These are phyloP conservation scores for Xenosphaeropsis pyriputrescens DNA, from an alignment of 2,329 filamentous ascomycete species.

Conservation along the genomic window DNA sequence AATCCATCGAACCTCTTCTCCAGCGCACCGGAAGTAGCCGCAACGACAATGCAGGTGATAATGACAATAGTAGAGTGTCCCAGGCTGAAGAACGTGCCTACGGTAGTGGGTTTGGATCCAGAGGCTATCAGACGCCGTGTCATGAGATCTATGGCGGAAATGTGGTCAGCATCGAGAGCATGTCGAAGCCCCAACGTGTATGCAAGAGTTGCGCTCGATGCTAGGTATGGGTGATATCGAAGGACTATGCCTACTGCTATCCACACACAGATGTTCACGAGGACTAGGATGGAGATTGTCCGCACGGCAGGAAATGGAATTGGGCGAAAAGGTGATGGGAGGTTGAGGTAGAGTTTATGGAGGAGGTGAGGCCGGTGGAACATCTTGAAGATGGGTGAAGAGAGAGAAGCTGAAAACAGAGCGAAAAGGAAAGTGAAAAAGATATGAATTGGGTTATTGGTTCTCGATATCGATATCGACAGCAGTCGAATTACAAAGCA, in stretches of 20 bases:
- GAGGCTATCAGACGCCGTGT: constrained; percentile 77
- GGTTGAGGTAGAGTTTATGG: constrained; percentile 48
- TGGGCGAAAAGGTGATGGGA: constrained; percentile 6
- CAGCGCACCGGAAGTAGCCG: constrained; percentile 75
- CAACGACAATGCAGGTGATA: constrained; percentile 80
- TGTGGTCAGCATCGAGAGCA: constrained; percentile 95
- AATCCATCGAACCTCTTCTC: constrained; percentile 71
- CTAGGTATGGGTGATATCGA: constrained; percentile 40
- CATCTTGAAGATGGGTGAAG: background rate
- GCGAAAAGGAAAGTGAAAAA: too few species aligned
- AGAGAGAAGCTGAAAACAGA: too few species aligned
- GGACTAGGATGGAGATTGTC: constrained; percentile 34
- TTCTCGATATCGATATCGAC: too few species aligned
- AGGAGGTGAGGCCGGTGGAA: constrained; percentile 23
- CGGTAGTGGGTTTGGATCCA: constrained; percentile 75
- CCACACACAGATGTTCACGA: constrained; percentile 40
- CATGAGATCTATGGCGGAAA: constrained; percentile 81
- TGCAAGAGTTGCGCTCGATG: constrained; percentile 69
- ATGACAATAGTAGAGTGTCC: constrained; percentile 91
- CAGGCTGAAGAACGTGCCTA: constrained; percentile 87
- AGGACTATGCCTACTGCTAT: constrained; percentile 35
- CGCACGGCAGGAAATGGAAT: constrained; percentile 7
- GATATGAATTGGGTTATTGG: too few species aligned
- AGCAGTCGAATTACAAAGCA: too few species aligned
- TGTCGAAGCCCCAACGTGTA: constrained; percentile 85